Evolutionary conservation across 306 rosid genomes (phyloP), one percentile per base, ranked within the genome.

Genomic region (Pueraria montana): DNA sequence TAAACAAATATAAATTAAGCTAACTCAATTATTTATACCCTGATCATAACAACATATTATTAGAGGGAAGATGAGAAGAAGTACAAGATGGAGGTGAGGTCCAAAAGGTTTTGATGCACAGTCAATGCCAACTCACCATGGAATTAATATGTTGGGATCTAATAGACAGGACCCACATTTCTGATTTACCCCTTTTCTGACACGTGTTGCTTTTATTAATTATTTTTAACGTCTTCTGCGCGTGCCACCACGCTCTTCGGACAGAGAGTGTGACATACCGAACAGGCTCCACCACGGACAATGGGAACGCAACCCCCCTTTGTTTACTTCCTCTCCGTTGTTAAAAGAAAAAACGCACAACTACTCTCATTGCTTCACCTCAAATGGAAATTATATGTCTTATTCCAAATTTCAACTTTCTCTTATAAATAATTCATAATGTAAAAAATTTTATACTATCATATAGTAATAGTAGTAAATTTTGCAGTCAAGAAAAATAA

Each of bases 151-250:
- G 93, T 85, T 87, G 91, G 93, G 92, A 91, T 88, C 89, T 91
- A 64, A 68, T 84, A 85, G 93, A 90, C 92, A 88, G 92, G 84
- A 55, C 86, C 93, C 89, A 84, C 87, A n/a, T 75, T 72, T 40
- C 27, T 48, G 10, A 78, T 18, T 10, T 24, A 21, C 65, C 69
- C 40, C 52, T 49, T 77, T 45, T 32, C 9, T 67, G 77, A 77
- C 74, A 77, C 80, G 80, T 46, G 71, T 64, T 49, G 2, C 40
- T 79, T 71, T 24, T 30, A 26, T 82, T 71, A 1, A 77, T 74
- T 55, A 24, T 10, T 42, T 40, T 70, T 46, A 40, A 18, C 84
- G 50, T 70, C 21, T 50, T 62, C 8, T 11, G 84, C 76, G 76
- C 81, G 65, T 88, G 68, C 2, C 1, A 0, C 2, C 63, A 72